Percentiles rank a stretch among this genome's conserved stretches.
Evolutionary conservation across 2,329 filamentous ascomycete species (phyloP).

Genomic region (Arthrinium phaeospermum): DNA sequence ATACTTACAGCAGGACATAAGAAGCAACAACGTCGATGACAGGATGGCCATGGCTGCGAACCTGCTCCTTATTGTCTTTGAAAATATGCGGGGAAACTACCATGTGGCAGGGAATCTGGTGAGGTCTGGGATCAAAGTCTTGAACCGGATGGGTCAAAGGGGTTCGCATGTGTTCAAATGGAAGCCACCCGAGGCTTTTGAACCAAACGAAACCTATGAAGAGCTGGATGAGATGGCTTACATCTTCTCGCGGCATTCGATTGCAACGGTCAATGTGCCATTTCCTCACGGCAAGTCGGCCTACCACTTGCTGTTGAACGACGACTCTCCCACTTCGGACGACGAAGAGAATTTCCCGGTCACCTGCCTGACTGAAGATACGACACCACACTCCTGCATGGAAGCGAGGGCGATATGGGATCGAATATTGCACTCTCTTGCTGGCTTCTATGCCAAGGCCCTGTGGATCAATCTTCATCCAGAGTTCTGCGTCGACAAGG

Average conservation of each 20-base stretch:
- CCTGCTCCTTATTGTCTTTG: slow-evolving; percentile 36
- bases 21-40: slow-evolving; percentile 29
- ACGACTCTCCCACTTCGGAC: slow-evolving; percentile 24
- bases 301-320: slow-evolving; percentile 34
- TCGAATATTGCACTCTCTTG: slow-evolving; percentile 28
- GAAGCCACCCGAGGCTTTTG: not conserved
- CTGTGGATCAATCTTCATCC: slow-evolving; percentile 33
- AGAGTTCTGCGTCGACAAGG: slow-evolving; percentile 29
- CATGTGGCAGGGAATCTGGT: slow-evolving; percentile 35
- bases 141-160: slow-evolving; percentile 29
- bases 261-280: slow-evolving; percentile 30
- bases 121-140: slow-evolving; percentile 34
- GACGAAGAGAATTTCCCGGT: slow-evolving; percentile 20
- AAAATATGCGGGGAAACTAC: slow-evolving; percentile 39
- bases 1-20: slow-evolving; percentile 31
- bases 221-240: slow-evolving; percentile 35
- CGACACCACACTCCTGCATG: slow-evolving; percentile 24
- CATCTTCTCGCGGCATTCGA: slow-evolving; percentile 34
- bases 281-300: slow-evolving; percentile 35
- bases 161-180: slow-evolving; percentile 18
- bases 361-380: slow-evolving; percentile 22
- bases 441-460: slow-evolving; percentile 32
- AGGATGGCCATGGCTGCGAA: slow-evolving; percentile 34
- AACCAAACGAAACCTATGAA: slow-evolving; percentile 21
- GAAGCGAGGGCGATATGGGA: slow-evolving; percentile 33